Conservation (phyloP, 208 protist species). For the Acanthamoeba comandoni region DNA sequence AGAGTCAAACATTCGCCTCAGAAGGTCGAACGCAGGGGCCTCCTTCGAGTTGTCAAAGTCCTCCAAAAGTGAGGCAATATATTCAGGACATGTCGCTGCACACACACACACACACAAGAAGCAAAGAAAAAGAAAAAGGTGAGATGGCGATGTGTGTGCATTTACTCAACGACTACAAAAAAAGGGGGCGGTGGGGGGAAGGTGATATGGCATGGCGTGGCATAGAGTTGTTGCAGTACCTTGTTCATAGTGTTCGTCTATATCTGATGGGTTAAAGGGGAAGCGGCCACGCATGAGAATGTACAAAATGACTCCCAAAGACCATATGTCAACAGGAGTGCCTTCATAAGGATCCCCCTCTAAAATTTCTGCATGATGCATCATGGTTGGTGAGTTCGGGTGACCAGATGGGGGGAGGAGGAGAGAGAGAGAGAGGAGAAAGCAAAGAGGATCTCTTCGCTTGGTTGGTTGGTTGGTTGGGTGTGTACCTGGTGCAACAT, state of each 20-base stretch:
- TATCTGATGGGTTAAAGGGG: slow-evolving; percentile 46
- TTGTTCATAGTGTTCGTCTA: slow-evolving; percentile 31
- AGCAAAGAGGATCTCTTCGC: too few relatives aligned
- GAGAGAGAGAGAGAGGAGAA: background rate
- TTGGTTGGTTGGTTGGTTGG: too few relatives aligned
- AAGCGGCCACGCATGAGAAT: slow-evolving; percentile 32
- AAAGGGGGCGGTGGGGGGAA: too few relatives aligned
- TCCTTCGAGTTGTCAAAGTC: slow-evolving; percentile 37
- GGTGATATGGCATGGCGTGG: too few relatives aligned
- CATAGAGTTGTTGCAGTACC: too few relatives aligned
- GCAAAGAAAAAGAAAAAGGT: background rate
- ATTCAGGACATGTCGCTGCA: slow-evolving; percentile 22
- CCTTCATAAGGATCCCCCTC: slow-evolving; percentile 44
- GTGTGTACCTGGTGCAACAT: slow-evolving; percentile 19
- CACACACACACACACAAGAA: background rate
- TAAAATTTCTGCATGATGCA: slow-evolving; percentile 53
- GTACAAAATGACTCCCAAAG: slow-evolving; percentile 42
- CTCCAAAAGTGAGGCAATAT: slow-evolving; percentile 3
- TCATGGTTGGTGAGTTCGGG: too few relatives aligned
- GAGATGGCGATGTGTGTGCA: too few relatives aligned
- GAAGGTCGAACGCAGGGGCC: slow-evolving; percentile 30
- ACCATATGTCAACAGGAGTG: slow-evolving; percentile 30
- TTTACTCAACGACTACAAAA: too few relatives aligned
- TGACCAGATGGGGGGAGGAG: background rate
- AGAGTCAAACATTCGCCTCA: slow-evolving; percentile 30